Conservation (phyloP, 1,284 basidiomycete species). For the Moniliophthora roreri region DNA sequence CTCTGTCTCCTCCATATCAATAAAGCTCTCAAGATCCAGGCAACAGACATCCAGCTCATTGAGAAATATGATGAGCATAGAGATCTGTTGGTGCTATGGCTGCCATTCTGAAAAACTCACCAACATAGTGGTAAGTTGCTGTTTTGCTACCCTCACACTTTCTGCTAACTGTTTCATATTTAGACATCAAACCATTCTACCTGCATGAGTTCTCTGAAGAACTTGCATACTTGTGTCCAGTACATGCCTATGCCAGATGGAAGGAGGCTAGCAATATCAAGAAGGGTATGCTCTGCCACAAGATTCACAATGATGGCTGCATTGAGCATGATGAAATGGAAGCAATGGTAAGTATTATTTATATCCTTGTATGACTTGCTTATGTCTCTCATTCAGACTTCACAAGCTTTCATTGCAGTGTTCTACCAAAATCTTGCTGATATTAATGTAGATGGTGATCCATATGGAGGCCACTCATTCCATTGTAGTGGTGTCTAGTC, state of each 20-base stretch:
- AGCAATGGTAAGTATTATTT: conserved; percentile 18
- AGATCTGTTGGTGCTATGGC: conserved; percentile 23
- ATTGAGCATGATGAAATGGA: conserved; percentile 14
- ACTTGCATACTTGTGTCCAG: conserved; percentile 21
- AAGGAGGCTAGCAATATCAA: conserved; percentile 8
- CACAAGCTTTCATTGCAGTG: conserved; percentile 15
- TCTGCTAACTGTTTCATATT: background rate
- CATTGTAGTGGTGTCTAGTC: conserved; percentile 26
- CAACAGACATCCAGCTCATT: conserved; percentile 16
- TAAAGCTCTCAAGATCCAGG: no score
- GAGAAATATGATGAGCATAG: conserved; percentile 8
- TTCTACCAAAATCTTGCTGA: conserved; percentile 32
- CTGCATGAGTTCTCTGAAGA: conserved; percentile 14
- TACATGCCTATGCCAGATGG: conserved; percentile 20
- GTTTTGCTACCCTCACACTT: background rate
- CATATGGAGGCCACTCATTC: conserved; percentile 32
- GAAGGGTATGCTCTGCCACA: conserved; percentile 21
- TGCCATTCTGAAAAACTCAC: conserved; percentile 20
- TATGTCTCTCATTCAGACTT: no score
- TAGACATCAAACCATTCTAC: conserved; percentile 22
- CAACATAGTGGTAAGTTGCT: conserved; percentile 20
- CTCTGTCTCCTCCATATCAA: no score
- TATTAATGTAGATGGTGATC: conserved; percentile 23
- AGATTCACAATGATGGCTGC: conserved; percentile 16
- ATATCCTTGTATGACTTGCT: conserved; percentile 17